phyloP scores from a whole-genome alignment of 768 basidiomycete species.

The Boletus rubropictus region DNA sequence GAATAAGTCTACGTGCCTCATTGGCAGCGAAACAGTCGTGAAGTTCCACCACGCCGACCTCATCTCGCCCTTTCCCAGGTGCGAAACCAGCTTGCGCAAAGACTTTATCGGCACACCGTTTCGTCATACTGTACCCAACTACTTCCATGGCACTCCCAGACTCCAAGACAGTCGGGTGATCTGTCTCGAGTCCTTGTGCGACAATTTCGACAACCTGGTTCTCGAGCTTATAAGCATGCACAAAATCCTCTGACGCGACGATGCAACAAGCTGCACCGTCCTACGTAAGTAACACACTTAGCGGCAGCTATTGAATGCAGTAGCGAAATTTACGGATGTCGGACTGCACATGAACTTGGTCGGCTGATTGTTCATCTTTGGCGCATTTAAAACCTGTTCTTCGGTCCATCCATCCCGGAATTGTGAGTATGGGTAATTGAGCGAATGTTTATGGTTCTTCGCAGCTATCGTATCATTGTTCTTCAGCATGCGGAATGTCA shows the following conservation, averaged over 20 bases:
- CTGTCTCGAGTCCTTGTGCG: conserved; percentile 59
- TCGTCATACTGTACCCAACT: conserved; percentile 76
- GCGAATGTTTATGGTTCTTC: conserved; percentile 79
- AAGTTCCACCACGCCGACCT: conserved; percentile 79
- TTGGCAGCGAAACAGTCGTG: conserved; percentile 85
- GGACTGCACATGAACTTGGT: conserved; percentile 88
- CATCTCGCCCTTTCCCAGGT: conserved; percentile 55
- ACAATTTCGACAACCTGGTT: conserved; percentile 87
- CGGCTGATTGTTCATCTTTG: conserved; percentile 64
- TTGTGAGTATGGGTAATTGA: conserved; percentile 83
- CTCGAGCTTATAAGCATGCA: conserved; percentile 63
- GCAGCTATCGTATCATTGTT: conserved; percentile 43
- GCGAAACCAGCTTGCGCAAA: conserved; percentile 68
- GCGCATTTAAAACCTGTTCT: conserved; percentile 60
- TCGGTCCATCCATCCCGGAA: conserved; percentile 75
- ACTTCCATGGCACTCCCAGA: conserved; percentile 70
- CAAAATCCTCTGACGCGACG: conserved; percentile 74
- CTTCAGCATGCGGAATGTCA: conserved; percentile 2
- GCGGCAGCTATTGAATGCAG: neutral
- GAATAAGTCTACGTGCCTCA: conserved; percentile 43
- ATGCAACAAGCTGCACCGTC: conserved; percentile 75
- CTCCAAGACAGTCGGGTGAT: conserved; percentile 59
- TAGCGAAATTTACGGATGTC: conserved; percentile 49
- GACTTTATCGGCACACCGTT: conserved; percentile 58
- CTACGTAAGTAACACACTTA: conserved; percentile 29